Evolutionary conservation across 306 rosid genomes (phyloP).

Genomic region (Sechiopsis laciniata): DNA sequence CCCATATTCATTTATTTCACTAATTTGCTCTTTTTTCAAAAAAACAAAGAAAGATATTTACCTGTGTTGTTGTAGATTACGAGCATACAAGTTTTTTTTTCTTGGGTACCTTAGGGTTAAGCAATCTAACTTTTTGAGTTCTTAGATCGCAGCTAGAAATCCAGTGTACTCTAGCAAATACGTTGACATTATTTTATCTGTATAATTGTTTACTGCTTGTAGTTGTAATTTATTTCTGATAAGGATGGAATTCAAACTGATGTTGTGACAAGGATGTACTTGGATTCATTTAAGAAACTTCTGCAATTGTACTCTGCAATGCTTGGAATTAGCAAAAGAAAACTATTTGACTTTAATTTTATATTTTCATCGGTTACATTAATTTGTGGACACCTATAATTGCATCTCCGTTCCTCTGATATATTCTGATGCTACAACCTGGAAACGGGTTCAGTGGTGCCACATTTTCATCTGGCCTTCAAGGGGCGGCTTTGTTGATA

Average conservation of each 20-base stretch:
- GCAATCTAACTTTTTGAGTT: not conserved
- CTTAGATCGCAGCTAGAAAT: slow-evolving; percentile 9
- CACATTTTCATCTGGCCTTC: no score
- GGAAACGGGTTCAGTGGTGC: no score
- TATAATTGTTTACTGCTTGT: not conserved
- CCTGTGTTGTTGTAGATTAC: slow-evolving; percentile 11
- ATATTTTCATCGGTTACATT: not conserved
- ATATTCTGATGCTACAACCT: no score
- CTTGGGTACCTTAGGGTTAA: not conserved
- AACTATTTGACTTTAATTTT: not conserved
- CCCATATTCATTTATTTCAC: not conserved
- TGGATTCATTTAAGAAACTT: not conserved
- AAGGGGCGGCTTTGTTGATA: no score
- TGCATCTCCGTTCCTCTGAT: no score
- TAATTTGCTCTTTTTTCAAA: no score
- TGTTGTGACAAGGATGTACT: not conserved
- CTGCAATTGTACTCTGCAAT: not conserved
- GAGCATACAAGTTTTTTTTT: slow-evolving; percentile 2
- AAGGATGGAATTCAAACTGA: not conserved
- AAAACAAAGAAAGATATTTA: not conserved
- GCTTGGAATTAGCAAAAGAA: not conserved
- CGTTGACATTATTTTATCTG: not conserved
- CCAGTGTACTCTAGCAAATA: not conserved
- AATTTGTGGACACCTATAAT: no score
- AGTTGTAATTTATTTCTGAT: slow-evolving; percentile 3